Base-by-base conservation (phyloP, 805 yeast genomes). In the Candida railenensis region DNA sequence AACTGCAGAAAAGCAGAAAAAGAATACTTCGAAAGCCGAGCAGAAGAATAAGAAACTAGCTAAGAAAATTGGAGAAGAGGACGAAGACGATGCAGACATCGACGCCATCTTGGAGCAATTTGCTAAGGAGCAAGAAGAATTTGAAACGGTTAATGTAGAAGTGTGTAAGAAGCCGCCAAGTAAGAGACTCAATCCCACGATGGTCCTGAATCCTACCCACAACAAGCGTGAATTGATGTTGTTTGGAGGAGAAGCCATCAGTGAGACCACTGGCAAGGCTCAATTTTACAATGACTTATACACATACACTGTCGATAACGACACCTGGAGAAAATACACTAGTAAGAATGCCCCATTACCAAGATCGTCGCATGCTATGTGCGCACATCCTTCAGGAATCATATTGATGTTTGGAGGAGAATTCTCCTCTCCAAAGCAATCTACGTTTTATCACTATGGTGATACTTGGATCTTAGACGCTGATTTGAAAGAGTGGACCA, bases 391-490 rank as follows among this genome's bases (percentile, higher is more conserved):
- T 1, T 81, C 90, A 2, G 98, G 98, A 9, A 71, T 91, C 2
- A 78, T 89, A 22, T 63, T 92, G 49, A 67, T 92, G 73, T 94
- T 89, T 68, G 99, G 98, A 42, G 99, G 99, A 57, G 99, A 92
- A 66, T 92, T 94, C 57, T 88, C 97, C 1, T 87, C 96, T 14
- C 98, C 98, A 3, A 92, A 92, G 57, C 99, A 92, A 64, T 82
- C 89, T 43, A 89, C 97, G 0, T 92, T 92, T 66, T 94, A 94
- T 63, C 99, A 92, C 66, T 92, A 89, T 63, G 92, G 96, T 15
- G 99, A 92, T 61, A 86, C 97, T 3, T 92, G 99, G 99, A 76
- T 92, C 40, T 71, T 92, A 49, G 98, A 94, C 58, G 80, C 91
- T 1, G 81, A 77, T 28, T 74, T 85, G 15, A 89, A 87, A 57